These are phyloP conservation scores for Neotropicomus parvogracilis DNA, from an alignment of 1,284 basidiomycete species.

Conservation along the genomic window DNA sequence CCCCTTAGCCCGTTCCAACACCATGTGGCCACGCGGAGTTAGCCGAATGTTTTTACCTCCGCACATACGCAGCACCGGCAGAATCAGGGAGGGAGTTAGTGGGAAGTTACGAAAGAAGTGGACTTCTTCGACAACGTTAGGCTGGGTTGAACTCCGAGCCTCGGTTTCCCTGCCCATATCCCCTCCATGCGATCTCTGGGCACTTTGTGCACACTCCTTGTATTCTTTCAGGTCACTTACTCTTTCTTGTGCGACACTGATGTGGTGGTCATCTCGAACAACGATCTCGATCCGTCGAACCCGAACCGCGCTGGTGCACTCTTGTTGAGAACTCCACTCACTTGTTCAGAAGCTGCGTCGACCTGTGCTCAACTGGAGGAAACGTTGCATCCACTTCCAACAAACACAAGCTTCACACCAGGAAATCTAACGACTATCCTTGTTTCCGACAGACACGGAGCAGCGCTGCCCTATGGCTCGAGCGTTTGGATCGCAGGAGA, in stretches of 20 bases:
- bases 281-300: constrained; percentile 19
- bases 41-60: no score
- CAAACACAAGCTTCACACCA: constrained; percentile 1
- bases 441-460: constrained; percentile 12
- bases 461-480: constrained; percentile 2
- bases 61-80: no score
- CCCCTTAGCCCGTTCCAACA: no score
- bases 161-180: no score
- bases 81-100: neutral
- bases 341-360: constrained; percentile 10
- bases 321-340: constrained; percentile 10
- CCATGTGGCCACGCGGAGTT: no score
- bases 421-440: constrained; percentile 9
- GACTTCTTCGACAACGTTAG: no score
- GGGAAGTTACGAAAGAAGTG: no score
- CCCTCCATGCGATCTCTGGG: neutral
- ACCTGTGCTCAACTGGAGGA: constrained; percentile 17
- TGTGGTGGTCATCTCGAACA: constrained; percentile 21
- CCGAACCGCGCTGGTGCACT: constrained; percentile 12
- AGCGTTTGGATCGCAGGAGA: constrained; percentile 12
- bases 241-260: neutral
- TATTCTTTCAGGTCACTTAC: neutral
- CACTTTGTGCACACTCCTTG: neutral
- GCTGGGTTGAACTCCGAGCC: no score
- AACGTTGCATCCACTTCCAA: constrained; percentile 10